These are phyloP conservation scores for Botryotinia narcissicola DNA, from an alignment of 2,329 filamentous ascomycete genomes.

Conservation along the genomic window DNA sequence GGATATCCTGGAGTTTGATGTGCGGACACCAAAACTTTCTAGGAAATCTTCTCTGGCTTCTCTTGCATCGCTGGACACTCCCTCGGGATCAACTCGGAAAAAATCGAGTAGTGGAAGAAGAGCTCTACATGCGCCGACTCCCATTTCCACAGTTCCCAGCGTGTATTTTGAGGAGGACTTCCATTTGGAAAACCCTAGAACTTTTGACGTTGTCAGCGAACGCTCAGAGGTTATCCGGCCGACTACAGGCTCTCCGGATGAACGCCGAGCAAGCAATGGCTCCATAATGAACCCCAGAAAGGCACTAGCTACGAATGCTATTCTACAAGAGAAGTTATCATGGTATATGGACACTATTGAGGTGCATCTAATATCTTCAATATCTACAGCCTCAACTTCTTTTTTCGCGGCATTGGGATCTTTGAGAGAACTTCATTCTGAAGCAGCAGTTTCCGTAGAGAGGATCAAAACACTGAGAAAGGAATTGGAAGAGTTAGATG, in stretches of 20 bases:
- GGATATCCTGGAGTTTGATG: slow-evolving; percentile 41
- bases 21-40: slow-evolving; percentile 31
- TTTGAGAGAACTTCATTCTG: slow-evolving; percentile 83
- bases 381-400: slow-evolving; percentile 90
- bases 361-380: slow-evolving; percentile 92
- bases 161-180: slow-evolving; percentile 97
- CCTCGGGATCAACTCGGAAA: slow-evolving; percentile 42
- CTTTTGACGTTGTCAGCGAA: slow-evolving; percentile 95
- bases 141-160: slow-evolving; percentile 84
- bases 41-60: slow-evolving; percentile 44
- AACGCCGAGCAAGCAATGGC: slow-evolving; percentile 56
- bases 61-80: slow-evolving; percentile 38
- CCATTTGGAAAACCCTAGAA: slow-evolving; percentile 91
- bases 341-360: slow-evolving; percentile 99
- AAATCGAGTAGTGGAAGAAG: slow-evolving; percentile 55
- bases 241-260: slow-evolving; percentile 52
- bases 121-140: slow-evolving; percentile 70
- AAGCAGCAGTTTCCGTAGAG: slow-evolving; percentile 86
- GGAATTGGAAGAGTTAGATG: slow-evolving; percentile 77
- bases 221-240: slow-evolving; percentile 84
- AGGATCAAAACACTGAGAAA: slow-evolving; percentile 78
- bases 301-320: slow-evolving; percentile 90
- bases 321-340: slow-evolving; percentile 94
- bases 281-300: slow-evolving; percentile 67
- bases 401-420: slow-evolving; percentile 95